Percentiles rank a stretch among this genome's conserved stretches.
Evolutionary conservation across 2,329 filamentous ascomycete species (phyloP).

Genomic region (Apiospora koreana): DNA sequence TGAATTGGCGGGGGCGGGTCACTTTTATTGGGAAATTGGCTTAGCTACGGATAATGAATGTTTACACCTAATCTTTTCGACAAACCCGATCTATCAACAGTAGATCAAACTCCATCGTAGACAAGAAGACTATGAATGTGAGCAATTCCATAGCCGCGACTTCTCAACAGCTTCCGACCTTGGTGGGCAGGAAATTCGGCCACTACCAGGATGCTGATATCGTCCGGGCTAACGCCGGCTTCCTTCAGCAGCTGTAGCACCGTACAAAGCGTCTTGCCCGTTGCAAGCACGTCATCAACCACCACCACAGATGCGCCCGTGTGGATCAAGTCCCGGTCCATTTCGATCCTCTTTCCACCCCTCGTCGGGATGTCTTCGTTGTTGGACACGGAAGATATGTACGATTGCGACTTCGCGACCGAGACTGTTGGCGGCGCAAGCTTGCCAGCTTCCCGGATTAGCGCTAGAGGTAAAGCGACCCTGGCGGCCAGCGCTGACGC

Average conservation of each 20-base stretch:
- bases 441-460: conserved; percentile 59
- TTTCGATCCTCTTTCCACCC: conserved; percentile 45
- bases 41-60: no score
- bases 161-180: conserved; percentile 48
- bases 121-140: conserved; percentile 55
- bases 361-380: conserved; percentile 22
- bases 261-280: conserved; percentile 49
- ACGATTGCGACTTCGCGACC: conserved; percentile 46
- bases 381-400: conserved; percentile 51
- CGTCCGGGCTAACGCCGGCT: conserved; percentile 39
- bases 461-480: conserved; percentile 43
- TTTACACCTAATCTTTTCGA: not conserved
- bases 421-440: conserved; percentile 58
- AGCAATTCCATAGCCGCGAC: conserved; percentile 50
- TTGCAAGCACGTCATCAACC: conserved; percentile 61
- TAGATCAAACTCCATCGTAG: conserved; percentile 40
- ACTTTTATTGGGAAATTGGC: no score
- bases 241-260: conserved; percentile 49
- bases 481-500: conserved; percentile 49
- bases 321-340: conserved; percentile 45
- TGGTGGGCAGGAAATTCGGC: conserved; percentile 59
- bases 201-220: conserved; percentile 51
- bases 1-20: no score
- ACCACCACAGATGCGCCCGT: conserved; percentile 49
- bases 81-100: not conserved